Base-by-base conservation (phyloP, 495 filamentous ascomycete species). In the Talaromyces thailandensis region DNA sequence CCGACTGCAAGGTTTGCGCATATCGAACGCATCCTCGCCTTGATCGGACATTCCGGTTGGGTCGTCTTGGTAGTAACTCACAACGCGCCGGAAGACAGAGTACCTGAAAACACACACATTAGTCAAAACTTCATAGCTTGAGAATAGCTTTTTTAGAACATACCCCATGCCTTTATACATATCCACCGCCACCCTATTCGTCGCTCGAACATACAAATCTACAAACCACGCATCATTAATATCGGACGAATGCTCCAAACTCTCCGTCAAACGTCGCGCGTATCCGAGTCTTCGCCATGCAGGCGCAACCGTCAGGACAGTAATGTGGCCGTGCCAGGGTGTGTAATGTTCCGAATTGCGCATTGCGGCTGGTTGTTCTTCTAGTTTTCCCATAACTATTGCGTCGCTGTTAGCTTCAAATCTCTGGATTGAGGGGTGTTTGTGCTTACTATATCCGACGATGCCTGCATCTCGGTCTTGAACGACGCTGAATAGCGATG, bases 251-350 rank as follows among this genome's bases (percentile, higher is more conserved):
- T 78, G 81, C 74, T 97, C 92, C 45, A 98, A 83, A 53, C 88
- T 84, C 69, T 86, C 81, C 5, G 88, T 92, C 28, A 98, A 81
- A 28, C 82, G 82, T 57, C 87, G 88, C 28, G 93, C 94, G 55
- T 96, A 87, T 25, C 94, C 93, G 24, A 92, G 84, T 28, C 93
- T 86, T 18, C 93, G 87, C 62, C 87, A 91, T 66, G 87, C 84
- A 0, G 94, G 94, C 14, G 93, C 89, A 25, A 98, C 91, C 3
- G 94, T 97, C 18, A 98, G 80, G 43, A 93, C 93, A 18, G 94
- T 98, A 75, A 98, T 96, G 76, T 98, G 94, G 29, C 93, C 94
- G 75, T 98, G 94, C 90, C 91, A 98, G 25, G 95, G 93, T 21
- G 93, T 88, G 74, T 93, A 96, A 76, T 95, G 90, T 65, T 88